phyloP scores from a whole-genome alignment of 2,329 filamentous ascomycete species.

The Conoideocrella luteorostrata region DNA sequence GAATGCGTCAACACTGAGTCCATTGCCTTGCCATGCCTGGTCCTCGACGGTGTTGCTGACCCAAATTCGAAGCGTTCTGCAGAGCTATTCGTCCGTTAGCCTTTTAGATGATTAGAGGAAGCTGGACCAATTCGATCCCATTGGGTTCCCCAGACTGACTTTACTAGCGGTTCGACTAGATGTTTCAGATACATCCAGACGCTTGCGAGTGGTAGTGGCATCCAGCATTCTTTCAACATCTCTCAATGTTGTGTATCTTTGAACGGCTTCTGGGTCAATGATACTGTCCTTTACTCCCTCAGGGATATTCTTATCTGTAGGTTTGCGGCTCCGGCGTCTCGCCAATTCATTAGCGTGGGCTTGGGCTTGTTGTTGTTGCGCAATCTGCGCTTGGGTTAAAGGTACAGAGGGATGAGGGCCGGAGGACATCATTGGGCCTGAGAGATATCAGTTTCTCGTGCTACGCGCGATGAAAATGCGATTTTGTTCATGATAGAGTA shows the following conservation, averaged over 20 bases:
- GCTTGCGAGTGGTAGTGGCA: slow-evolving; percentile 88
- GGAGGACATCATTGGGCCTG: slow-evolving; percentile 52
- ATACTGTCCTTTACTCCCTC: slow-evolving; percentile 80
- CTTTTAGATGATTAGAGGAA: neutral
- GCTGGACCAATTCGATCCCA: too few species aligned
- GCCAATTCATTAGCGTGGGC: slow-evolving; percentile 57
- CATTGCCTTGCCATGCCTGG: slow-evolving; percentile 80
- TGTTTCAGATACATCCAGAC: slow-evolving; percentile 61
- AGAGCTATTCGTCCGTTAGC: slow-evolving; percentile 44
- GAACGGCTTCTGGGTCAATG: slow-evolving; percentile 68
- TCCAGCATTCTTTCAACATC: slow-evolving; percentile 85
- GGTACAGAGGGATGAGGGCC: slow-evolving; percentile 45
- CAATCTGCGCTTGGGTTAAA: slow-evolving; percentile 48
- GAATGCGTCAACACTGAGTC: slow-evolving; percentile 65
- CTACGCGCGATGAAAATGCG: neutral
- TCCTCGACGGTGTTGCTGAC: slow-evolving; percentile 91
- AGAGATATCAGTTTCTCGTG: slow-evolving; percentile 10
- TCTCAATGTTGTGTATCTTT: slow-evolving; percentile 75
- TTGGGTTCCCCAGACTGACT: too few species aligned
- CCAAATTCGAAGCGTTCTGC: slow-evolving; percentile 85
- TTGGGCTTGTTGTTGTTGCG: slow-evolving; percentile 44
- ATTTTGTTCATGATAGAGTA: slow-evolving; percentile 7
- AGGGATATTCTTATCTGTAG: slow-evolving; percentile 90
- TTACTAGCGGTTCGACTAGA: slow-evolving; percentile 55
- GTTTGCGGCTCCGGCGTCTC: slow-evolving; percentile 78